phyloP scores from a whole-genome alignment of 108 stramenopile species.

The Pseudonitzschia multistriata region DNA sequence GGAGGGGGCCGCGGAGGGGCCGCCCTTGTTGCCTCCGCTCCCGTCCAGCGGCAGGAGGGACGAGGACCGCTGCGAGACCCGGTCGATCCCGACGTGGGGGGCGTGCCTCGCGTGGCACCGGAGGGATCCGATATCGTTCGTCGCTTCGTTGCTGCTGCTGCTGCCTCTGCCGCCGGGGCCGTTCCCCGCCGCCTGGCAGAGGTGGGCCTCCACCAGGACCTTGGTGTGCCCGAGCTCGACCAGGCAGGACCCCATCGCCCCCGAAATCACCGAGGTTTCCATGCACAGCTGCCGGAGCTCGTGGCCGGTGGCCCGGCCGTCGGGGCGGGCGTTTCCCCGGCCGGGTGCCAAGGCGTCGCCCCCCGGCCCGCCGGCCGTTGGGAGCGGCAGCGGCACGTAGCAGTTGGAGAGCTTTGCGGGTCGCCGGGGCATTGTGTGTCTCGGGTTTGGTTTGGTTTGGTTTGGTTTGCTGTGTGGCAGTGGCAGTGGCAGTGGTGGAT shows the following conservation, averaged over 20 bases:
- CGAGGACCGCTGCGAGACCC: conserved; percentile 27
- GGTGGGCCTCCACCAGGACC: conserved; percentile 57
- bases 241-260: conserved; percentile 59
- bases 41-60: conserved; percentile 30
- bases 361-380: not conserved
- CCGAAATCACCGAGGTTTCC: conserved; percentile 34
- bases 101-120: conserved; percentile 56
- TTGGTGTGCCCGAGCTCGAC: conserved; percentile 87
- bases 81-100: conserved; percentile 58
- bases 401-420: conserved; percentile 60
- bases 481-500: too few relatives aligned
- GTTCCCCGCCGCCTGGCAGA: conserved; percentile 7
- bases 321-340: conserved; percentile 4
- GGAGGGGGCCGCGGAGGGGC: not conserved
- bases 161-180: conserved; percentile 22
- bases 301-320: conserved; percentile 15
- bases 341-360: too few relatives aligned
- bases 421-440: conserved; percentile 36
- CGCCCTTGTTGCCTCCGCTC: not conserved
- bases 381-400: conserved; percentile 63
- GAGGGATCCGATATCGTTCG: conserved; percentile 29
- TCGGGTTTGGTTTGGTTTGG: not conserved
- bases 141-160: conserved; percentile 17
- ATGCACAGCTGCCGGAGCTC: conserved; percentile 55
- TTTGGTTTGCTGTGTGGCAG: too few relatives aligned